These are phyloP conservation scores for Trichoderma reesei DNA, from an alignment of 495 filamentous ascomycete genomes.

Conservation along the genomic window DNA sequence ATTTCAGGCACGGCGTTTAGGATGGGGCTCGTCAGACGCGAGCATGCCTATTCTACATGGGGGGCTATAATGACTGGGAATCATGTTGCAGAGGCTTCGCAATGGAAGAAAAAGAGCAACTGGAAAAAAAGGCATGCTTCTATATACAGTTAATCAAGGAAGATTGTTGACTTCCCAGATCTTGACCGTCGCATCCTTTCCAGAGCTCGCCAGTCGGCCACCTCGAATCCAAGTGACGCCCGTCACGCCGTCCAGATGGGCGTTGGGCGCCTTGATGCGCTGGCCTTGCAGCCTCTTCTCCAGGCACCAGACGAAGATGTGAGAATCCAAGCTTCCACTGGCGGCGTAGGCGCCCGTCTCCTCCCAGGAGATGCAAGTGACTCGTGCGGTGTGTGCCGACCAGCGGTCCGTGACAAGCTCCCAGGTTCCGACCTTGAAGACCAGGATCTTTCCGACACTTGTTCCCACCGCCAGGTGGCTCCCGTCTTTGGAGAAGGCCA, in stretches of 20 bases:
- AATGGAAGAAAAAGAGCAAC: neutral
- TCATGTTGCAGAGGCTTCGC: neutral
- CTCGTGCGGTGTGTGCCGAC: constrained; percentile 83
- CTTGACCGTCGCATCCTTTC: constrained; percentile 85
- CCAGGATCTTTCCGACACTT: constrained; percentile 73
- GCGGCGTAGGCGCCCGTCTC: constrained; percentile 61
- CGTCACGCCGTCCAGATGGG: constrained; percentile 91
- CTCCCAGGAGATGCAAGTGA: constrained; percentile 80
- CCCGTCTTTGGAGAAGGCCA: constrained; percentile 72
- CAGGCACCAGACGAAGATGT: constrained; percentile 87
- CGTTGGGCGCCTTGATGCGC: constrained; percentile 67
- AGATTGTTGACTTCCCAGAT: constrained; percentile 69
- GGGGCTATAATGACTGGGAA: neutral
- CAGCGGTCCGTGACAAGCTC: constrained; percentile 64
- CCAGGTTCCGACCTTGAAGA: constrained; percentile 55
- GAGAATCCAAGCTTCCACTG: constrained; percentile 79
- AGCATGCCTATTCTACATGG: neutral
- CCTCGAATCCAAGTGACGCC: constrained; percentile 74
- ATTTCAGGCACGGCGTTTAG: neutral
- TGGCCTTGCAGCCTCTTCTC: constrained; percentile 58
- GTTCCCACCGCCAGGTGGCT: constrained; percentile 70
- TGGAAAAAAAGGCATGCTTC: neutral
- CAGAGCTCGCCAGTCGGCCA: constrained; percentile 64
- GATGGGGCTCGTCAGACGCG: neutral
- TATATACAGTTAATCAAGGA: constrained; percentile 25